Base-by-base conservation (phyloP, 139 green algal species). In the Tetratostichococcus sp. region DNA sequence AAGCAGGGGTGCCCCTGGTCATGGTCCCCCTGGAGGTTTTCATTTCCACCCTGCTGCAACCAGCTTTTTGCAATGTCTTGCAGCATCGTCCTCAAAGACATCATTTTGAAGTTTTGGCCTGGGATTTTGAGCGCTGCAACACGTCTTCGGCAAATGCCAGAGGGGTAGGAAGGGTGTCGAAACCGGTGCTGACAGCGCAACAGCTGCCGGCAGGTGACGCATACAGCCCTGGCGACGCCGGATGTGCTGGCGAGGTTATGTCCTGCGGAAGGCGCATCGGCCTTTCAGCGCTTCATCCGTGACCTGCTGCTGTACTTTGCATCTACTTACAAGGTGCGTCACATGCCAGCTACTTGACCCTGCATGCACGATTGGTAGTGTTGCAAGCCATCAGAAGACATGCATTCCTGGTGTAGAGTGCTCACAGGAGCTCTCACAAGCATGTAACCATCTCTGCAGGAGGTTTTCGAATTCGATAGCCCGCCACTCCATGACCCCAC, bases 401-500 rank as follows among this genome's bases (percentile, higher is more conserved):
- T n/a, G n/a, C n/a, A n/a, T n/a, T n/a, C n/a, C n/a, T n/a, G n/a
- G n/a, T n/a, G n/a, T 58, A 5, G 30, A 68, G 23, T 8, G 1
- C 16, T 30, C 22, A 14, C 8, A 42, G n/a, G 6, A 23, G 22
- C 43, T 67, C 26, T 76, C n/a, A n/a, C n/a, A n/a, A n/a, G n/a
- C n/a, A n/a, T n/a, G n/a, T n/a, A n/a, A n/a, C n/a, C n/a, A n/a
- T n/a, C n/a, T 2, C 31, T 62, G 23, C 43, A 73, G 25, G 58
- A 77, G 2, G 89, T 97, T 30, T 98, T 97, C 71, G 68, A 83
- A 2, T 97, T 98, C 69, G 50, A 83, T 0, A 57, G 94, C 58
- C 92, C 95, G 26, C 95, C 95, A 6, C 79, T 98, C 26, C 95
- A 99, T 72, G 95, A 97, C 76, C 95, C 95, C 22, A 93, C 87